Evolutionary conservation across 805 yeast species (phyloP).

Genomic region (Zygoascus flipseniorum): DNA sequence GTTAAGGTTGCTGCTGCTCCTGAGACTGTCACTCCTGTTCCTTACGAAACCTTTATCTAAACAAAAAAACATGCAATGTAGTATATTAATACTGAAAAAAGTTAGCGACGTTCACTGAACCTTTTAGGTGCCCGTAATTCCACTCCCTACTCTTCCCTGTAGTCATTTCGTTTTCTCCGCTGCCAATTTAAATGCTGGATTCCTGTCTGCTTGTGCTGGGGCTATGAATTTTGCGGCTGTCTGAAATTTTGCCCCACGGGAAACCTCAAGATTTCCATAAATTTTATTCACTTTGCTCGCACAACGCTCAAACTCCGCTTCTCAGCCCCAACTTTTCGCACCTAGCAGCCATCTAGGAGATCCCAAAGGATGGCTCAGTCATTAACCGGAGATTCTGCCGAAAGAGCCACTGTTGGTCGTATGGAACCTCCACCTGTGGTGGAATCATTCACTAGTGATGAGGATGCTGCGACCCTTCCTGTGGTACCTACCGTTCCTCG

Average conservation of each 20-base stretch:
- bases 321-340: no score
- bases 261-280: no score
- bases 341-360: no score
- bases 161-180: no score
- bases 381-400: not conserved
- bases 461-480: slow-evolving; percentile 15
- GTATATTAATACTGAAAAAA: not conserved
- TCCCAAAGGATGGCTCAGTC: not conserved
- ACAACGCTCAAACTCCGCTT: no score
- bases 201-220: no score
- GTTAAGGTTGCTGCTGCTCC: slow-evolving; percentile 82
- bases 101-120: not conserved
- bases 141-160: no score
- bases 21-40: slow-evolving; percentile 97
- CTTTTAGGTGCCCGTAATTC: no score
- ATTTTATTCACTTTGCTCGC: no score
- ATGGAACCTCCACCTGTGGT: slow-evolving; percentile 4
- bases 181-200: no score
- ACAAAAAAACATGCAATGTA: slow-evolving; percentile 5
- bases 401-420: not conserved
- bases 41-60: slow-evolving; percentile 99
- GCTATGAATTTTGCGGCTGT: no score
- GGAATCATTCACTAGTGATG: slow-evolving; percentile 20
- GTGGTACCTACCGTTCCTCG: slow-evolving; percentile 19
- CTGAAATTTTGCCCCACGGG: no score